phyloP scores from a whole-genome alignment of 148 eudicot species.

The Persicaria maculosa region DNA sequence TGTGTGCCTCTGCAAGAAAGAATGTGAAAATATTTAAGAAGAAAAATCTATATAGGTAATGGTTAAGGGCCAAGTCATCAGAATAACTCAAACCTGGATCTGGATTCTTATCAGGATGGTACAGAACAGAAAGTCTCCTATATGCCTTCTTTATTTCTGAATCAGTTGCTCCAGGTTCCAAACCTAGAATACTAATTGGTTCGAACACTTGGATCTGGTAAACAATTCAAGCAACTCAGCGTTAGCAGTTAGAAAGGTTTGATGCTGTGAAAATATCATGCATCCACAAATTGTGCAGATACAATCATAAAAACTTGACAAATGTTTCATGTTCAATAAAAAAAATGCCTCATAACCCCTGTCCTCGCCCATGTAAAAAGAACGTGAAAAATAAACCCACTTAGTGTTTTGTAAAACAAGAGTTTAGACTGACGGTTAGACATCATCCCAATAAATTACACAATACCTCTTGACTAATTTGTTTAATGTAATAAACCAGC shows the following conservation, averaged over 20 bases:
- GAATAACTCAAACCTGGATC: slow-evolving; percentile 53
- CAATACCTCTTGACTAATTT: slow-evolving; percentile 34
- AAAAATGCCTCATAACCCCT: background rate
- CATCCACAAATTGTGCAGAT: background rate
- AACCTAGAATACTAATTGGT: slow-evolving; percentile 84
- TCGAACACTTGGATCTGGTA: slow-evolving; percentile 74
- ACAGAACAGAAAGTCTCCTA: slow-evolving; percentile 78
- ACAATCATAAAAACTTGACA: background rate
- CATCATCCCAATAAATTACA: background rate
- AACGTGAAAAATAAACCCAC: background rate
- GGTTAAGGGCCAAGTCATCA: background rate
- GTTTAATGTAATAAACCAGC: slow-evolving; percentile 34
- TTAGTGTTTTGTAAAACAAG: background rate
- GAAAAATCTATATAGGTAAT: background rate
- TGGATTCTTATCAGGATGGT: slow-evolving; percentile 99
- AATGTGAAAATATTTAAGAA: no score
- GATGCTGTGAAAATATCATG: background rate
- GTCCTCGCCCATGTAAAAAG: background rate
- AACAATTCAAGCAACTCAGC: background rate
- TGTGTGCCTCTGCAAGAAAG: slow-evolving; percentile 56
- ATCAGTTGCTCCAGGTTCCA: slow-evolving; percentile 87
- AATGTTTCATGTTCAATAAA: background rate
- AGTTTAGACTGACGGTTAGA: background rate
- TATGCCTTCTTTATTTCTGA: slow-evolving; percentile 88
- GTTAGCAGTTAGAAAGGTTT: slow-evolving; percentile 5